Base-by-base conservation (phyloP, 371 early-diverging fungal species). In the Rhizopus microsporus region DNA sequence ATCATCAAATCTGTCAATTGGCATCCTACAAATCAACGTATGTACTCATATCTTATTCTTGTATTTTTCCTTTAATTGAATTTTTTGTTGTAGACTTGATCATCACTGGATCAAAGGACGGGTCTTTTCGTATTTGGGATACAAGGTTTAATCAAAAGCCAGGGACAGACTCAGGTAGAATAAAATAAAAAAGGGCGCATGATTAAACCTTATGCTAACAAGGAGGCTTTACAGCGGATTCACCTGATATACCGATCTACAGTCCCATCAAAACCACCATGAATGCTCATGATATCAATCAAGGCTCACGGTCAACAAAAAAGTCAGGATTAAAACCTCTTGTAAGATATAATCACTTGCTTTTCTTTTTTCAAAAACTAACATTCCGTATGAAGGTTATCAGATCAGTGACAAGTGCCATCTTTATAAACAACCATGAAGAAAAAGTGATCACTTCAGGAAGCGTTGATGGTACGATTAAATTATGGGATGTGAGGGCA, bases 121-220 rank as follows among this genome's bases (percentile, higher is more conserved):
- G 91, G 0, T 54, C 68, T 6, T 83, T 85, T 54, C 63, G 71
- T 35, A 60, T 87, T 10, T 91, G 88, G 88, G 91, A 91, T 69
- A 75, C 73, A 0, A 68, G 91, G 13, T 62, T 40, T 31, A 54
- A 59, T 2, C 60, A 56, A 56, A 32, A 46, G n/a, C 39, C 30
- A 32, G n/a, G 44, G 0, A 17, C 30, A 12, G 47, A 52, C 29
- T 30, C 50, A 42, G 45, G 63, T 63, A 58, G 38, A 44, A 15
- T 12, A 37, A 32, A 38, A 1, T 4, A 16, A 16, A 43, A 16
- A n/a, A 7, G 4, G 2, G 29, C 31, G 23, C 23, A 10, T 7
- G 5, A 7, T 39, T 8, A 31, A 8, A 15, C 16, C 23, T 23
- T 23, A 2, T 23, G 23, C 23, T 23, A 23, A 23, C 2, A 23